phyloP scores from a whole-genome alignment of 805 yeast genomes.

The Teunomyces pallodes region DNA sequence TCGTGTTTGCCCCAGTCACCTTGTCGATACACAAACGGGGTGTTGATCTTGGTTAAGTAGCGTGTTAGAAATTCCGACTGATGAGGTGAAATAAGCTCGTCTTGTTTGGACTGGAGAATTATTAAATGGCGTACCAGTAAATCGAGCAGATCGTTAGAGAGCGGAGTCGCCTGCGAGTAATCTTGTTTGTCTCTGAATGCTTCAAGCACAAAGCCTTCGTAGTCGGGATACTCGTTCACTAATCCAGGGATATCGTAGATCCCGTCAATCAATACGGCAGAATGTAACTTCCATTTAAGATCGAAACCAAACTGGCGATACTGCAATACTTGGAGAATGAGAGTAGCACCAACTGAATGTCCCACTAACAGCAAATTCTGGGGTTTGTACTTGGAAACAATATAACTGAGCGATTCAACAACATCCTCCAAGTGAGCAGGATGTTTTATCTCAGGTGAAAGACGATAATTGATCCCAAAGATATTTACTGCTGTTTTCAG shows the following conservation, averaged over 20 bases:
- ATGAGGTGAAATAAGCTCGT: constrained; percentile 56
- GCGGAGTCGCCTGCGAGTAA: constrained; percentile 24
- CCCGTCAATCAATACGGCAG: constrained; percentile 59
- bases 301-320: constrained; percentile 13
- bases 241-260: constrained; percentile 56
- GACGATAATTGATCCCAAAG: constrained; percentile 55
- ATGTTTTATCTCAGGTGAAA: constrained; percentile 60
- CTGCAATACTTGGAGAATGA: constrained; percentile 53
- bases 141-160: constrained; percentile 11
- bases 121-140: constrained; percentile 17
- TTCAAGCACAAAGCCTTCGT: constrained; percentile 52
- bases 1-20: constrained; percentile 62
- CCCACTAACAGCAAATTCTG: constrained; percentile 46
- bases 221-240: constrained; percentile 59
- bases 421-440: constrained; percentile 65
- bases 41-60: constrained; percentile 25
- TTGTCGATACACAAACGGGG: constrained; percentile 8
- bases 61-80: constrained; percentile 46
- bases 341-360: constrained; percentile 80
- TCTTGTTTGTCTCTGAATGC: constrained; percentile 44
- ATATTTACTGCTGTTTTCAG: constrained; percentile 13
- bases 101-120: constrained; percentile 60
- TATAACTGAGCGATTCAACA: constrained; percentile 35
- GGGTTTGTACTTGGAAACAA: constrained; percentile 21
- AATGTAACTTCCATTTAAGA: background rate